Percentiles rank a stretch among this genome's conserved stretches.
phyloP scores from a whole-genome alignment of 441 rosid species.

The Flueggea neowawraea region DNA sequence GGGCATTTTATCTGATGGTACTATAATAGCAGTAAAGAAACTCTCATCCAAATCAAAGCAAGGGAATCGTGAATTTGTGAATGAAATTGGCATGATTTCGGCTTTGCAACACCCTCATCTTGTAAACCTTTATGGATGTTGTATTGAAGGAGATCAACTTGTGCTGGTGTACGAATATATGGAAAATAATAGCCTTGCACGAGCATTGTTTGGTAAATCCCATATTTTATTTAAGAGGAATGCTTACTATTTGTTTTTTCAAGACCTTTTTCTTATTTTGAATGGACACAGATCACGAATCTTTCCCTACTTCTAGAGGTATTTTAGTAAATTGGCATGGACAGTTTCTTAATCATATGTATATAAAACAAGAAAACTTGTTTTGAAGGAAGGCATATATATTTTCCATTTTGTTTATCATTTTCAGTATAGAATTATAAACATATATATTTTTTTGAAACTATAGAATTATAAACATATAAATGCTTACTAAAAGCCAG shows the following conservation, averaged over 20 bases:
- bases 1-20: conserved; percentile 44
- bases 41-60: conserved; percentile 53
- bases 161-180: conserved; percentile 48
- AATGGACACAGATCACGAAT: too few species aligned
- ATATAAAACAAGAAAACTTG: too few species aligned
- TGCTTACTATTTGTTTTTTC: neutral
- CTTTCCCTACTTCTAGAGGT: too few species aligned
- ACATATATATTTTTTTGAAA: too few species aligned
- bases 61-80: conserved; percentile 51
- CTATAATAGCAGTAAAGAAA: conserved; percentile 44
- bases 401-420: too few species aligned
- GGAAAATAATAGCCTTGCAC: conserved; percentile 53
- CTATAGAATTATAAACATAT: too few species aligned
- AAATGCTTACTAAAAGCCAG: too few species aligned
- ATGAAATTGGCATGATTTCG: conserved; percentile 44
- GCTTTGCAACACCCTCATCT: conserved; percentile 46
- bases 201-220: conserved; percentile 45
- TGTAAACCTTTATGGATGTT: conserved; percentile 47
- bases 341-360: too few species aligned
- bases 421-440: too few species aligned
- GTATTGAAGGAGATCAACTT: conserved; percentile 42
- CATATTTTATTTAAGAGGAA: neutral
- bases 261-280: too few species aligned
- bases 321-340: too few species aligned
- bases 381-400: too few species aligned